Evolutionary conservation across 805 yeast species (phyloP).

Genomic region (Grigorovia yakushimaensis): DNA sequence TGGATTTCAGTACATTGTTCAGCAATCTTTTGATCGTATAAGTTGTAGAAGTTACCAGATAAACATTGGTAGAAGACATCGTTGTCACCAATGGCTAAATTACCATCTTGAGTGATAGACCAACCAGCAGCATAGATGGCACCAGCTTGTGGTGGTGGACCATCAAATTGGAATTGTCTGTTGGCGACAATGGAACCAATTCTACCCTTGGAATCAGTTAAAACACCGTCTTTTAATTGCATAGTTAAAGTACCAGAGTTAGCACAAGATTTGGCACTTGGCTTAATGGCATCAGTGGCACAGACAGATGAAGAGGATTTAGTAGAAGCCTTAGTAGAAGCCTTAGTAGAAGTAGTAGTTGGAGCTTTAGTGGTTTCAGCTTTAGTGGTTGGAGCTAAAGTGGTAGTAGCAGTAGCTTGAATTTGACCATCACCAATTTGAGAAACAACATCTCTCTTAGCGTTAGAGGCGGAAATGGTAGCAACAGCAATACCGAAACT

Average conservation of each 20-base stretch:
- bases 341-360: conserved; percentile 38
- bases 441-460: conserved; percentile 34
- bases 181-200: conserved; percentile 61
- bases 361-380: conserved; percentile 6
- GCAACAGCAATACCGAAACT: conserved; percentile 10
- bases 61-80: conserved; percentile 55
- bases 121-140: conserved; percentile 52
- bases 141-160: conserved; percentile 67
- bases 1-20: conserved; percentile 48
- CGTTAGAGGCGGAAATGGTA: conserved; percentile 32
- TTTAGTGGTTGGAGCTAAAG: conserved; percentile 30
- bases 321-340: conserved; percentile 27
- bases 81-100: conserved; percentile 47
- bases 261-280: conserved; percentile 27
- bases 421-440: conserved; percentile 58
- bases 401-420: conserved; percentile 31
- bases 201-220: conserved; percentile 48
- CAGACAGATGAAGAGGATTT: conserved; percentile 21
- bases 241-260: conserved; percentile 39
- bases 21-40: conserved; percentile 48
- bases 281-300: conserved; percentile 23
- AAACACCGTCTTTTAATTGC: conserved; percentile 37
- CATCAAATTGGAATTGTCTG: conserved; percentile 68
- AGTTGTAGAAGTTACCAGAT: conserved; percentile 60
- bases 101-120: conserved; percentile 42